phyloP scores from a whole-genome alignment of 331 rosid species.

The Erythrophleum ivorense region DNA sequence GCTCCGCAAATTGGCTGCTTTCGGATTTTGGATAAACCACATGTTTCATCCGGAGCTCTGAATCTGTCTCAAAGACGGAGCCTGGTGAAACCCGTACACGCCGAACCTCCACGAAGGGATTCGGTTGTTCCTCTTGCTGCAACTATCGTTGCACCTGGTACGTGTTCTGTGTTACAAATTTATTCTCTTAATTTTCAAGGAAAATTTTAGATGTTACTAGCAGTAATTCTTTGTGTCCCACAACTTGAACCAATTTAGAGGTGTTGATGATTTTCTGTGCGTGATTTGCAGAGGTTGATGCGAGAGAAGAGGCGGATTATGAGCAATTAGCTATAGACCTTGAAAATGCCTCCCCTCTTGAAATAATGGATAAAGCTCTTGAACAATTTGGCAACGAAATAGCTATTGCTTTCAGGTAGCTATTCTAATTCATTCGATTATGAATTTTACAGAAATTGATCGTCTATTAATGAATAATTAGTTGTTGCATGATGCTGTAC shows the following conservation, averaged over 20 bases:
- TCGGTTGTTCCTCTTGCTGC: slow-evolving; percentile 68
- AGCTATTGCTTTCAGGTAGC: slow-evolving; percentile 95
- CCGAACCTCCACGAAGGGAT: slow-evolving; percentile 58
- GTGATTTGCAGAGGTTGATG: slow-evolving; percentile 63
- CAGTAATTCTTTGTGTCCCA: background rate
- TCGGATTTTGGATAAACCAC: slow-evolving; percentile 44
- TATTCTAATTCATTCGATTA: background rate
- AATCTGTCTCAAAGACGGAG: slow-evolving; percentile 48
- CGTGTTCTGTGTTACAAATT: background rate
- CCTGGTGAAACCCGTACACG: slow-evolving; percentile 55
- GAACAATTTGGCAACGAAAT: slow-evolving; percentile 85
- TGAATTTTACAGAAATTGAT: background rate
- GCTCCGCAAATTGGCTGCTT: slow-evolving; percentile 57
- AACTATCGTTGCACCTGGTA: slow-evolving; percentile 66
- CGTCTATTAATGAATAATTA: background rate
- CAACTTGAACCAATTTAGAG: slow-evolving; percentile 10
- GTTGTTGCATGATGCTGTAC: background rate
- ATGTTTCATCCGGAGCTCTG: slow-evolving; percentile 38
- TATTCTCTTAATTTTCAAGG: background rate
- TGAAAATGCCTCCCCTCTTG: slow-evolving; percentile 86
- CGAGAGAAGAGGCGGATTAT: slow-evolving; percentile 63
- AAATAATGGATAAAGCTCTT: slow-evolving; percentile 81
- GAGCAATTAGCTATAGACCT: slow-evolving; percentile 66
- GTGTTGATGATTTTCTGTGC: background rate
- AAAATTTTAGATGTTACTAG: background rate